Evolutionary conservation across 2,329 filamentous ascomycete species (phyloP).

Genomic region (Sordariomycetes sp.): DNA sequence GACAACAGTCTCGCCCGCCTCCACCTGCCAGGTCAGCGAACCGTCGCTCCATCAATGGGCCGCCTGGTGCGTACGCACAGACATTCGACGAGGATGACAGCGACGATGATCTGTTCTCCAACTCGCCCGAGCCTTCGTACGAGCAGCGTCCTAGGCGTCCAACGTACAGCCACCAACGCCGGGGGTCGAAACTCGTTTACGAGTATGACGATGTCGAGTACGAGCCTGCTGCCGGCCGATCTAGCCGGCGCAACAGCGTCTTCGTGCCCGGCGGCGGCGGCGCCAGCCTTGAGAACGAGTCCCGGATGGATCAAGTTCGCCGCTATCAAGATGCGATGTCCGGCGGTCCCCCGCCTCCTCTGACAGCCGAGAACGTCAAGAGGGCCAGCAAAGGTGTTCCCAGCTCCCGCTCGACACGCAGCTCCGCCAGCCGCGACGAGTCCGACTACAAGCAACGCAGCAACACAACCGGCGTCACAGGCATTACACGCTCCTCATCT

Average conservation of each 20-base stretch:
- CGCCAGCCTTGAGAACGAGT: conserved; percentile 24
- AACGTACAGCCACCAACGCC: no score
- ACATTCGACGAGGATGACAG: conserved; percentile 27
- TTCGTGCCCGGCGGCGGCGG: conserved; percentile 26
- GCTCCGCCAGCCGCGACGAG: conserved; percentile 52
- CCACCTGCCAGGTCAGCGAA: conserved; percentile 12
- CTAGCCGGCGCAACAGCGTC: conserved; percentile 27
- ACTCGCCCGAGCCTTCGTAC: conserved; percentile 24
- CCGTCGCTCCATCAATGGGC: conserved; percentile 20
- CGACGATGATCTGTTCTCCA: conserved; percentile 26
- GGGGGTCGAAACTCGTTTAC: conserved; percentile 22
- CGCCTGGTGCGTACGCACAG: conserved; percentile 20
- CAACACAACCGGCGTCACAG: conserved; percentile 53
- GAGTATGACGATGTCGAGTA: conserved; percentile 28
- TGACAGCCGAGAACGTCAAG: conserved; percentile 48
- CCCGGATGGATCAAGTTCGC: conserved; percentile 26
- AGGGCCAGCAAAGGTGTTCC: conserved; percentile 37
- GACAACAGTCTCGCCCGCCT: conserved; percentile 18
- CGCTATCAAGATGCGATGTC: conserved; percentile 30
- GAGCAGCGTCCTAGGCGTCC: conserved; percentile 21
- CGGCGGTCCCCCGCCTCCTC: conserved; percentile 24
- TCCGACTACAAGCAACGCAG: conserved; percentile 54
- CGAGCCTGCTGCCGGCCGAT: conserved; percentile 24
- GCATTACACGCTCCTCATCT: conserved; percentile 43
- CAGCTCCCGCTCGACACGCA: conserved; percentile 48